Base-by-base conservation (phyloP, 768 basidiomycete genomes). In the Myochromella boudieri region DNA sequence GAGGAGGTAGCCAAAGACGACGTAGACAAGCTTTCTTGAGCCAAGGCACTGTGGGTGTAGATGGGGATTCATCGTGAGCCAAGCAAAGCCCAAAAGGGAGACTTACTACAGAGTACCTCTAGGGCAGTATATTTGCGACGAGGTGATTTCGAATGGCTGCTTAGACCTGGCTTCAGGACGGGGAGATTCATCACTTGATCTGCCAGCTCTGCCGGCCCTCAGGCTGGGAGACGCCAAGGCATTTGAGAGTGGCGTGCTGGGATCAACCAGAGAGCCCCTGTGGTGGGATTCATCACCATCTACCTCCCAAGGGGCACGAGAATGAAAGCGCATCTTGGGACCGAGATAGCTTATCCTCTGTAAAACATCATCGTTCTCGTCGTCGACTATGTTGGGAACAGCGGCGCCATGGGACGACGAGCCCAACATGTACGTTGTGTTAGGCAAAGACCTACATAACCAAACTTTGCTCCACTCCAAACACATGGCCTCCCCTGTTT, bases 271-370 rank as follows among this genome's bases (percentile, higher is more conserved):
- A n/a, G 81, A 80, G 21, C 73, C 71, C 25, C 73, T 79, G 57
- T 75, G 76, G 24, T 70, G 63, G 2, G 75, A 47, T 3, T 64
- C 29, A 28, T 69, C 74, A 11, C 75, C 80, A 39, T 81, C 85
- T 28, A 75, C 66, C 65, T 91, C 88, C 89, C 89, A 92, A 31
- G 89, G 89, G 14, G 89, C 85, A 20, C 77, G 84, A 51, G 85
- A 87, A 64, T 89, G 86, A 60, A 89, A 81, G 41, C 83, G 81
- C 77, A 91, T 87, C 65, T 81, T 89, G 24, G 89, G 89, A n/a
- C 90, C 90, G 26, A 85, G 79, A 38, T 84, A 68, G 57, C 85
- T 89, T 65, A 90, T 78, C 43, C 83, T 75, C 48, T 74, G 63
- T 1, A 73, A 65, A 28, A 69, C 56, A 7, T 72, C 72, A 28